A percentile compares a stretch with the other conserved stretches of the same genome.
phyloP scores from a whole-genome alignment of 2,329 filamentous ascomycete species.

The Trichoderma sp. region DNA sequence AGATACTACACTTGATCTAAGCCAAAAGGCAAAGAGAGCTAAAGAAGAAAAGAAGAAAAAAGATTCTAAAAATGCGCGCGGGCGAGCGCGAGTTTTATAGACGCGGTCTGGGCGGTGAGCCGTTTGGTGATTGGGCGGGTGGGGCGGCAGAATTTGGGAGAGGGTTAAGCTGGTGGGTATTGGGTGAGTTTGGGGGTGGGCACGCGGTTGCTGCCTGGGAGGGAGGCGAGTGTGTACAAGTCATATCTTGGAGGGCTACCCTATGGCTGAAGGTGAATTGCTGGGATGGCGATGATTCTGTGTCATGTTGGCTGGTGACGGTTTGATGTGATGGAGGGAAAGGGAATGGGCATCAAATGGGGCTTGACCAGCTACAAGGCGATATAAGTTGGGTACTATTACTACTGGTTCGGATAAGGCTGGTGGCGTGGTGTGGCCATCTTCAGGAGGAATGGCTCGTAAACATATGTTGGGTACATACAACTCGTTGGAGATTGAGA shows the following conservation, averaged over 20 bases:
- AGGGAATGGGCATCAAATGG: too few species aligned
- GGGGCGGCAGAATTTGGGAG: conserved; percentile 21
- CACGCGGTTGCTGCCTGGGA: neutral
- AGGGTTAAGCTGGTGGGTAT: neutral
- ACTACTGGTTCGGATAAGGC: too few species aligned
- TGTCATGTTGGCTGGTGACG: too few species aligned
- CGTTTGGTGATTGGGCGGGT: conserved; percentile 29
- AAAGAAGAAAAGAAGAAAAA: conserved; percentile 41
- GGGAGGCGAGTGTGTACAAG: neutral
- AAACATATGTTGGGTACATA: too few species aligned
- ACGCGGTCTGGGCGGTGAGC: conserved; percentile 12
- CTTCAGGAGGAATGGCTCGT: too few species aligned
- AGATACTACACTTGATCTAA: conserved; percentile 97
- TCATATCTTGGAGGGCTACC: neutral
- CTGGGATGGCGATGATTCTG: too few species aligned
- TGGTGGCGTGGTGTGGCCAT: too few species aligned
- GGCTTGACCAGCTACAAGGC: too few species aligned
- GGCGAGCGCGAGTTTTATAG: conserved; percentile 35
- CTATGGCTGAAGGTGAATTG: neutral
- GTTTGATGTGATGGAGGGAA: too few species aligned
- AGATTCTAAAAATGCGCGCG: conserved; percentile 29
- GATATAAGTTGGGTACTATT: too few species aligned
- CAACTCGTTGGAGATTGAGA: too few species aligned
- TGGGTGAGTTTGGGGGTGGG: neutral
- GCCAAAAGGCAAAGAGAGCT: conserved; percentile 60